Conservation (phyloP, 2,329 filamentous ascomycete genomes). For the Sclerotinia glacialis region DNA sequence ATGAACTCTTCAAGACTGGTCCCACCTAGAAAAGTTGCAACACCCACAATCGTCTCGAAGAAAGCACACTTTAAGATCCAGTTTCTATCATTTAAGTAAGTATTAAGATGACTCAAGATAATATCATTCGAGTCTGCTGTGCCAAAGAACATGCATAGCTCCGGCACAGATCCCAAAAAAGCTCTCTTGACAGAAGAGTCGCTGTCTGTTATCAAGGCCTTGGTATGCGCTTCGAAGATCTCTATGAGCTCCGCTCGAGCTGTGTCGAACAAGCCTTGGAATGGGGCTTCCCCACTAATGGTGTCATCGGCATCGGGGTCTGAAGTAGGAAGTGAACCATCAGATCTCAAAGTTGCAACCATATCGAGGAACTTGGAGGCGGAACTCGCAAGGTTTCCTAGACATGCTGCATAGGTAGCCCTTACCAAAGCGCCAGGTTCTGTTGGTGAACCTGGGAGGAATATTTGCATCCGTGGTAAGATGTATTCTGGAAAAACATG, state of each 20-base stretch:
- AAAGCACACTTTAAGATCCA: constrained; percentile 97
- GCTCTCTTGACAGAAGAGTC: constrained; percentile 85
- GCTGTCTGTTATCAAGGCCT: constrained; percentile 80
- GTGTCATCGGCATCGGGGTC: constrained; percentile 79
- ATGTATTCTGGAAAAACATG: constrained; percentile 69
- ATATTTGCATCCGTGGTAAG: constrained; percentile 60
- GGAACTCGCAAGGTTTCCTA: constrained; percentile 83
- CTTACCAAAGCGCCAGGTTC: constrained; percentile 70
- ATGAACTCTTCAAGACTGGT: constrained; percentile 93
- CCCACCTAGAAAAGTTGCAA: constrained; percentile 85
- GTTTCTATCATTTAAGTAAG: constrained; percentile 92
- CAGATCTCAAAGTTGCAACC: constrained; percentile 81
- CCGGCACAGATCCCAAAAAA: constrained; percentile 86
- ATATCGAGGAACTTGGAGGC: constrained; percentile 85
- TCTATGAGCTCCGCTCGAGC: constrained; percentile 79
- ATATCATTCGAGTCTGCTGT: constrained; percentile 91
- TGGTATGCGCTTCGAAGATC: constrained; percentile 84
- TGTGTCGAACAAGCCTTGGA: constrained; percentile 82
- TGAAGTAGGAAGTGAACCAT: constrained; percentile 72
- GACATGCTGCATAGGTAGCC: constrained; percentile 87
- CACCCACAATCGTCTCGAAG: constrained; percentile 91
- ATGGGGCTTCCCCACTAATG: constrained; percentile 62
- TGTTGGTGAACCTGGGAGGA: constrained; percentile 51
- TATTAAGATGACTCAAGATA: constrained; percentile 93
- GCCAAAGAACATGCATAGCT: constrained; percentile 92